phyloP scores from a whole-genome alignment of 2,329 filamentous ascomycete genomes.

The Allantophomopsis lycopodina region DNA sequence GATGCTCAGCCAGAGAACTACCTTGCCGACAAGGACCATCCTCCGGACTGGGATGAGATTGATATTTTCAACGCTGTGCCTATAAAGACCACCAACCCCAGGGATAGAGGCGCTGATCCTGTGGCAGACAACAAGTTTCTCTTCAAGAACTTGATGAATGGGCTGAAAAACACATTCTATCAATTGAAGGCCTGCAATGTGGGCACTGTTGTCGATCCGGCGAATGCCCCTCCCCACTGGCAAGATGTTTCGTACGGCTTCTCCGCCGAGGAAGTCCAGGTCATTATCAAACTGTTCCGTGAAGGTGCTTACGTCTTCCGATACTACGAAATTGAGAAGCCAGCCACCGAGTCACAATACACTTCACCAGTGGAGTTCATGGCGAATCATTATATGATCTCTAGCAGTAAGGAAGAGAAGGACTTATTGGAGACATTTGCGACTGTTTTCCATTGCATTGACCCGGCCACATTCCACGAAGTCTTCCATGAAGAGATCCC shows the following conservation, averaged over 20 bases:
- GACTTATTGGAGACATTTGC: slow-evolving; percentile 95
- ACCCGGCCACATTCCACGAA: slow-evolving; percentile 96
- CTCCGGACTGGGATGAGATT: slow-evolving; percentile 93
- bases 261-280: slow-evolving; percentile 89
- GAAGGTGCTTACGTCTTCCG: slow-evolving; percentile 94
- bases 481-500: slow-evolving; percentile 97
- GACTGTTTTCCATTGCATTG: slow-evolving; percentile 96
- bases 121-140: slow-evolving; percentile 96
- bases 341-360: slow-evolving; percentile 56
- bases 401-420: slow-evolving; percentile 91
- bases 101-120: slow-evolving; percentile 78
- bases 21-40: slow-evolving; percentile 65
- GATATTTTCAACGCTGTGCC: slow-evolving; percentile 95
- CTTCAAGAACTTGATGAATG: slow-evolving; percentile 92
- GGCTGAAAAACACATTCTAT: slow-evolving; percentile 92
- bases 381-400: slow-evolving; percentile 89
- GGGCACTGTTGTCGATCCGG: slow-evolving; percentile 54
- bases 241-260: slow-evolving; percentile 92
- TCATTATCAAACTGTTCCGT: slow-evolving; percentile 93
- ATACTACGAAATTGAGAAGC: slow-evolving; percentile 87
- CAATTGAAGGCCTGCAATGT: slow-evolving; percentile 86
- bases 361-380: slow-evolving; percentile 82
- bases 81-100: slow-evolving; percentile 86
- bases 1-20: slow-evolving; percentile 64
- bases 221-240: slow-evolving; percentile 80